Base-by-base conservation (phyloP, 2,329 filamentous ascomycete genomes). In the Apiospora arundinis region DNA sequence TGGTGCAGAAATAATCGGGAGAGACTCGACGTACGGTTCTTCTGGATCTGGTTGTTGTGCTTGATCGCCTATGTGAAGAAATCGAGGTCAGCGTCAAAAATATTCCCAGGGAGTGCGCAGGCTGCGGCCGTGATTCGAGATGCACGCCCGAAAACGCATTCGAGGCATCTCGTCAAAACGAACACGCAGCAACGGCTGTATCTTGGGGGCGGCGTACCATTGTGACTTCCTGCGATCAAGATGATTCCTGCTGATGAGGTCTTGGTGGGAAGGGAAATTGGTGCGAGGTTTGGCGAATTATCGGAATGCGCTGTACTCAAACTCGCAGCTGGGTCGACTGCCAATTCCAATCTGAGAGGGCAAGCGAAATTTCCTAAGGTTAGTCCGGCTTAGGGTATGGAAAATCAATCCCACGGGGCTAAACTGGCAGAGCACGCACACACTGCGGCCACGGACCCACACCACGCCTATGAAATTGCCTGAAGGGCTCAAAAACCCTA, bases 31-130 rank as follows among this genome's bases (percentile, higher is more conserved):
- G 89, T 88, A 94, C 92, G 95, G 92, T 97, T 97, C 91, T 95
- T 93, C 85, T 93, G 92, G 87, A 98, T 92, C 90, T 95, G 93
- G 90, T 98, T 95, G 90, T 98, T 98, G 93, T 98, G 95, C 92
- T 97, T 97, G 94, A 98, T 97, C 91, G 95, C 93, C 95, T 92
- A 77, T 70, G 76, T 70, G 73, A 70, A 80, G 77, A 75, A 79
- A 74, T 40, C 16, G 18, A 32, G 9, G 56, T 63, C 32, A 63
- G 56, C 40, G 32, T 11, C 56, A 63, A 32, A 25, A 63, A 40
- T 60, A 40, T 63, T 40, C 4, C 12, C 42, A 45, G 9, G 14
- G 21, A 40, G 56, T 40, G 32, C 56, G 56, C 56, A 4, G 66
- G 66, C 66, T 45, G 66, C 66, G 5, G 44, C 44, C 21, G 32